Evolutionary conservation across 2,329 filamentous ascomycete genomes (phyloP), one percentile per base, ranked within the genome.

Genomic region (Fusarium annulatum): DNA sequence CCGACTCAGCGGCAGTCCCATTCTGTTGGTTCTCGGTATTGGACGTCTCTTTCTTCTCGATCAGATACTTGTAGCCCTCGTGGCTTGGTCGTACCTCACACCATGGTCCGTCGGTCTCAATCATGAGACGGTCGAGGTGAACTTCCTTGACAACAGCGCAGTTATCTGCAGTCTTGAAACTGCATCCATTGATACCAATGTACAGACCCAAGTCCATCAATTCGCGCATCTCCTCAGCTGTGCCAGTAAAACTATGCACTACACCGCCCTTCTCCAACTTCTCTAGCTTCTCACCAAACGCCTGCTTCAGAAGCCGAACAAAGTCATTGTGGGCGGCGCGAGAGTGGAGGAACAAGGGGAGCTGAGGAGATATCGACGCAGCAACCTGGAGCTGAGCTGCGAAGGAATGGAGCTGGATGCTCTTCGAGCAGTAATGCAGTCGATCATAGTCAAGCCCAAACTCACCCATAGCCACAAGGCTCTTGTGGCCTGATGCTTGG

Each of bases 71-170:
- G 77, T 92, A 93, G 5, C 94, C 94, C 36, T 95, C 95, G 83
- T 99, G 96, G 36, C 90, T 94, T 2, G 95, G 92, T 30, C 96
- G 88, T 67, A 99, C 96, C 82, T 99, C 96, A 80, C 96, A 99
- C 93, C 96, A 99, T 7, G 96, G 96, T 5, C 96, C 96, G 80
- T 99, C 96, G 0, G 96, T 99, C 86, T 99, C 96, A 53, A 99
- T 90, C 88, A 98, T 97, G 61, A 99, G 82, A 52, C 92, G 85
- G 63, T 95, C 91, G 16, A 99, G 85, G 16, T 91, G 93, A 43
- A 98, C 90, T 68, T 92, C 89, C 71, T 88, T 90, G 16, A 98
- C 94, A 6, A 98, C 95, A 19, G 89, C 91, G 45, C 97, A 89
- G 77, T 98, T 99, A 80, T 97, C 94, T 16, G 88, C 91, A 10